Percentiles rank a stretch among this genome's conserved stretches.
phyloP scores from a whole-genome alignment of 1,284 basidiomycete genomes.

The Moniliophthora roreri region DNA sequence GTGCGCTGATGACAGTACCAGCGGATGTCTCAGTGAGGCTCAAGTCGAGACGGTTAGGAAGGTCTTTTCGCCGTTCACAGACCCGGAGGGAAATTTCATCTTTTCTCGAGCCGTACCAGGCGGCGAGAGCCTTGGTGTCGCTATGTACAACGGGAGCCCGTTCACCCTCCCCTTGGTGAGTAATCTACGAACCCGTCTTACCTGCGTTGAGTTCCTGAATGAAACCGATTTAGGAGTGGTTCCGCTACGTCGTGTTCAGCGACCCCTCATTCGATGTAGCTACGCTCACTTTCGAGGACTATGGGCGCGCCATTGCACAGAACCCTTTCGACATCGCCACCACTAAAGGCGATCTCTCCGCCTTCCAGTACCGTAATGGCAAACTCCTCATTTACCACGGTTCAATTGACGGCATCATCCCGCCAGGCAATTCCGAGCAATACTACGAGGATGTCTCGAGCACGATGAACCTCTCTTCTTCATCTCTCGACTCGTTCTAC shows the following conservation, averaged over 20 bases:
- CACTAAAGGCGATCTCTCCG: constrained; percentile 18
- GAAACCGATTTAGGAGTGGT: constrained; percentile 15
- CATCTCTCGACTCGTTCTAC: constrained; percentile 14
- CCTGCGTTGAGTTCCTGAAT: no score
- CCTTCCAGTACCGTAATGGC: constrained; percentile 17
- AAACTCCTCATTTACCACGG: constrained; percentile 23
- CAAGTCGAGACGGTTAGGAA: constrained; percentile 32
- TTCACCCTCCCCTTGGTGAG: neutral
- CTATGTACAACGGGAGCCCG: constrained; percentile 10
- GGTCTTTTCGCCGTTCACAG: constrained; percentile 31
- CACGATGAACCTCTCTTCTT: no score
- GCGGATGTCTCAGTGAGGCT: constrained; percentile 28
- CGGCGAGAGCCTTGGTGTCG: neutral
- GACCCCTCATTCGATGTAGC: constrained; percentile 8
- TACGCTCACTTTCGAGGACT: constrained; percentile 5
- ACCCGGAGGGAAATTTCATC: constrained; percentile 25
- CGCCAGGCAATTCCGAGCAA: constrained; percentile 18
- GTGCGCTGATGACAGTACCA: constrained; percentile 25
- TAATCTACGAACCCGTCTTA: no score
- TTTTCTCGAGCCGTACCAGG: constrained; percentile 26
- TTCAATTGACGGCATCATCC: constrained; percentile 16
- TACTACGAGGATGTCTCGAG: constrained; percentile 16
- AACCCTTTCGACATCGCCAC: constrained; percentile 20
- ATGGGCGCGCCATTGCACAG: constrained; percentile 4
- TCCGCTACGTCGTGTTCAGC: constrained; percentile 15